Base-by-base conservation (phyloP, 2,329 filamentous ascomycete genomes). In the Talaromyces islandicus region DNA sequence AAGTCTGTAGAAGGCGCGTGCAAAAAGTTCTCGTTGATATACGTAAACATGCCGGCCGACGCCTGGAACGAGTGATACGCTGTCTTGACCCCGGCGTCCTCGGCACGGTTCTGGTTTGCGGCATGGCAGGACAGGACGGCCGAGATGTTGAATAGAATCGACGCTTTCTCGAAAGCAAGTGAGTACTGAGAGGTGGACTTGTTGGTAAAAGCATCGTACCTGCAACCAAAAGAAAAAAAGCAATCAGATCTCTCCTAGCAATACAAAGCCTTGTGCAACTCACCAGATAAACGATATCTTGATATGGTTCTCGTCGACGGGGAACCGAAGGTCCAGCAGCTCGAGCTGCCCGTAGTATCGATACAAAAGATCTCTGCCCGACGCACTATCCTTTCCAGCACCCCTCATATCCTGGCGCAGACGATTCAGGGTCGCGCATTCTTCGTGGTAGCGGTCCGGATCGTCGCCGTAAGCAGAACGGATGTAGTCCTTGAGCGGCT, bases 131-230 rank as follows among this genome's bases (percentile, higher is more conserved):
- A 97, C 21, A 99, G 83, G 27, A 97, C 92, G 66, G 94, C 93
- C 41, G 93, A 96, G 66, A 99, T 99, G 77, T 99, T 99, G 83
- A 99, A 99, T 70, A 99, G 97, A 71, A 99, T 96, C 68, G 93
- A 97, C 14, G 94, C 94, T 74, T 99, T 99, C 75, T 99, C 94
- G 73, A 95, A 99, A 54, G 94, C 94, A 54, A 99, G 83, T 7
- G 92, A 97, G 78, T 95, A 97, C 75, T 99, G 94, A 4, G 92
- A 88, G 4, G 94, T 99, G n/a, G 92, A 85, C 71, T 97, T 97
- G 74, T 96, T 92, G 51, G 94, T 99, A 73, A 99, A 99, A n/a
- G 95, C 94, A 75, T 99, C 94, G 78, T 95, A 97, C 92, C 92
- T 96, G 4, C 51, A 41, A 55, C 41, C 27, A n/a, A 12, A n/a